phyloP scores from a whole-genome alignment of 2,329 filamentous ascomycete genomes.

The Ascochyta viciae-villosae region DNA sequence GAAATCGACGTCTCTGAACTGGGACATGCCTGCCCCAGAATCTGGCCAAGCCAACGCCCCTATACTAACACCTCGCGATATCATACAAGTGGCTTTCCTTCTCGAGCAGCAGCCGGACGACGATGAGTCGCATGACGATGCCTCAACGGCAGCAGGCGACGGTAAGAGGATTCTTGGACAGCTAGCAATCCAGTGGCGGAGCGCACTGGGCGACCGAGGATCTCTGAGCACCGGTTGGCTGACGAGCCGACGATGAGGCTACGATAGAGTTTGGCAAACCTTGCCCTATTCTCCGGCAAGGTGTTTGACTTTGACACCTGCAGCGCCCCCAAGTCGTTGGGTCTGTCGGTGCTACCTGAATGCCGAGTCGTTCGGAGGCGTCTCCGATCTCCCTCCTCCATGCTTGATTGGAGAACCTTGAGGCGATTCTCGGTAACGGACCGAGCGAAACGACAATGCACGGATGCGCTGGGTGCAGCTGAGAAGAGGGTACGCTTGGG shows the following conservation, averaged over 20 bases:
- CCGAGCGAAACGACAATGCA: slow-evolving; percentile 7
- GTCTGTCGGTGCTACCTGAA: slow-evolving; percentile 6
- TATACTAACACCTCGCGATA: slow-evolving; percentile 66
- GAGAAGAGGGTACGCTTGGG: background rate
- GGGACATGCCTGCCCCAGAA: slow-evolving; percentile 55
- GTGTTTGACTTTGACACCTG: slow-evolving; percentile 10
- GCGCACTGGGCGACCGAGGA: slow-evolving; percentile 87
- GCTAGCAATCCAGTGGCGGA: slow-evolving; percentile 85
- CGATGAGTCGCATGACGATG: slow-evolving; percentile 54
- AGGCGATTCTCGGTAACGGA: slow-evolving; percentile 7
- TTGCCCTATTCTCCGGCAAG: slow-evolving; percentile 4
- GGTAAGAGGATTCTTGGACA: slow-evolving; percentile 74
- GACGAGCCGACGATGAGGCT: slow-evolving; percentile 44
- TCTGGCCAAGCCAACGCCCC: slow-evolving; percentile 46
- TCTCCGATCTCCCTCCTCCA: background rate
- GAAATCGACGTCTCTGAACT: slow-evolving; percentile 62
- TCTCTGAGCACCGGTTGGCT: slow-evolving; percentile 87
- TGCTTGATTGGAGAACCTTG: slow-evolving; percentile 5
- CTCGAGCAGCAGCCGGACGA: slow-evolving; percentile 61
- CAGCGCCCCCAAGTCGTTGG: slow-evolving; percentile 4
- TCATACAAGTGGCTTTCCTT: slow-evolving; percentile 70
- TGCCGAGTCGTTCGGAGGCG: slow-evolving; percentile 4
- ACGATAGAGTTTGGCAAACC: slow-evolving; percentile 4
- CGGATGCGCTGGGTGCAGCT: background rate
- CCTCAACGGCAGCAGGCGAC: slow-evolving; percentile 30